Base-by-base conservation (phyloP, 345 rosid genomes). In the Combretum micranthum region DNA sequence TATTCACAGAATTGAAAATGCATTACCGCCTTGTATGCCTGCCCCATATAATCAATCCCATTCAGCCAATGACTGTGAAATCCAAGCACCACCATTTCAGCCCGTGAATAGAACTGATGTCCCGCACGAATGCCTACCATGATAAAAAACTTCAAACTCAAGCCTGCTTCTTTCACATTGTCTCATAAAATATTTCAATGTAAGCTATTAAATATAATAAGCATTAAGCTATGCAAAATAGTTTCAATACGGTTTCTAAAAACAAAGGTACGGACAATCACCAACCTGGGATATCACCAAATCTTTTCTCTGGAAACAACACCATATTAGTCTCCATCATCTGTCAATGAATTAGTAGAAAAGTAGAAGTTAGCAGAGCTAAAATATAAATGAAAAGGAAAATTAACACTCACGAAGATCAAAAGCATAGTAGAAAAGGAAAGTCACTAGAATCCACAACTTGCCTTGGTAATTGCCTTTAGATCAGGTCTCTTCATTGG, bases 41-140 rank as follows among this genome's bases (percentile, higher is more conserved):
- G 0, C 43, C 97, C 97, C 90, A 93, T 83, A 62, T 39, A 93
- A 65, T 89, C 97, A 26, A 89, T 93, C 21, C 97, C 99, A 74
- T 85, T 87, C 76, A 93, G 69, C 99, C 97, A 93, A 51, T 93
- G 99, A 67, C 79, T 69, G 62, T 89, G 99, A 56, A 93, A 76
- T 50, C 99, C 99, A 59, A 89, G 72, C 17, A 72, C 97, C 56
- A 77, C 86, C 97, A 93, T 93, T 79, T 89, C 97, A 52, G 95
- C 90, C 60, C 99, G 74, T 53, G 99, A 93, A 64, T 72, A 93
- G 56, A 93, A 93, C 44, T 72, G 91, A 64, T 89, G 92, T 42
- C 99, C 99, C 53, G 87, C 96, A 20, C 75, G 66, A 62, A 93
- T 72, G 59, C 99, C 99, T 93, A 69, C 39, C 71, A 81, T 56